These are phyloP conservation scores for Thraustochytrium sp. DNA, from an alignment of 352 stramenopile genomes.

Conservation along the genomic window DNA sequence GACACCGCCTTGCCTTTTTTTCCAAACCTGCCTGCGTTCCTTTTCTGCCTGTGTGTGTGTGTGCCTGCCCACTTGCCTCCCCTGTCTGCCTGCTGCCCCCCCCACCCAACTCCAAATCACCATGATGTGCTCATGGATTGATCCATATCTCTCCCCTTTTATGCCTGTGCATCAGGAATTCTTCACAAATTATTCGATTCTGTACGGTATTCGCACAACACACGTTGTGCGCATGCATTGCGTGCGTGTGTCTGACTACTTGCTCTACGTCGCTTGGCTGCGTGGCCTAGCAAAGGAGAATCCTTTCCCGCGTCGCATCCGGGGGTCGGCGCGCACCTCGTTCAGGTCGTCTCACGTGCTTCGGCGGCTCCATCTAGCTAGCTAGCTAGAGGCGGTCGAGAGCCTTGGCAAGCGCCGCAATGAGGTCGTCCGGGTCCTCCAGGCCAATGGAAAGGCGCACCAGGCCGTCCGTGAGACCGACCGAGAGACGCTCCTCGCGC, in stretches of 20 bases:
- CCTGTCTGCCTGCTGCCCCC: too few species aligned
- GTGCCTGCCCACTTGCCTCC: too few species aligned
- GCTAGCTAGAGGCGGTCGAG: conserved; percentile 59
- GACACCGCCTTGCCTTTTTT: not conserved
- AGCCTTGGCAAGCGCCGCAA: conserved; percentile 81
- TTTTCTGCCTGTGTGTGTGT: not conserved
- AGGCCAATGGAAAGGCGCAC: conserved; percentile 88
- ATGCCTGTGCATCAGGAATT: not conserved
- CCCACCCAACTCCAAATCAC: too few species aligned
- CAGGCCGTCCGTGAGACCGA: conserved; percentile 84
- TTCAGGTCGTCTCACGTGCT: too few species aligned
- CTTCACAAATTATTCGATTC: not conserved
- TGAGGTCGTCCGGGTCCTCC: conserved; percentile 85
- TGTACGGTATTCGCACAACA: too few species aligned
- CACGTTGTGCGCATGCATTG: too few species aligned
- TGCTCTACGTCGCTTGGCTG: too few species aligned
- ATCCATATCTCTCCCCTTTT: not conserved
- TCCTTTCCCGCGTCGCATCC: too few species aligned
- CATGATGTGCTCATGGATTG: not conserved
- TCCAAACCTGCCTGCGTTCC: not conserved
- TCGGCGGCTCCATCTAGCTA: too few species aligned
- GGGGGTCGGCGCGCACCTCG: too few species aligned
- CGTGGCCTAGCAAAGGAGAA: too few species aligned
- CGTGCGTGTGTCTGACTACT: too few species aligned
- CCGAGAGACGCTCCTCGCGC: conserved; percentile 75